Evolutionary conservation across 805 yeast genomes (phyloP).

Genomic region (Metschnikowia continentalis): DNA sequence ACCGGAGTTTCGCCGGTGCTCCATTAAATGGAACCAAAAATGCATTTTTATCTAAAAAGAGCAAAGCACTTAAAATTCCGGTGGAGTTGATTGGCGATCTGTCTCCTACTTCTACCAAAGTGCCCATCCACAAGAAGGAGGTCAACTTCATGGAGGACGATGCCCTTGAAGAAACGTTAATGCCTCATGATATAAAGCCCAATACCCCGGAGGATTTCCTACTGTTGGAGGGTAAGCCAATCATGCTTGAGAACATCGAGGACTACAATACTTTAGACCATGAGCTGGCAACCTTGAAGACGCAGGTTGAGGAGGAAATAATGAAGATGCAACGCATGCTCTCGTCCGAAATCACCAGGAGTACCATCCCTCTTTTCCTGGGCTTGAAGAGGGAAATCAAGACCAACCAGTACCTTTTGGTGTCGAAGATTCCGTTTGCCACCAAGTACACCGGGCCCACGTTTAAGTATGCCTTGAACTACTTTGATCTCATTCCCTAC

Average conservation of each 20-base stretch:
- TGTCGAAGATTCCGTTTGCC: constrained; percentile 11
- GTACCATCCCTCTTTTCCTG: constrained; percentile 17
- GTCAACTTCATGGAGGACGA: constrained; percentile 29
- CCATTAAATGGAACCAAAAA: constrained; percentile 30
- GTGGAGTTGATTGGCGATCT: constrained; percentile 39
- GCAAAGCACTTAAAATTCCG: constrained; percentile 21
- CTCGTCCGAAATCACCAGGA: constrained; percentile 24
- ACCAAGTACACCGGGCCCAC: constrained; percentile 17
- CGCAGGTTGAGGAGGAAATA: constrained; percentile 26
- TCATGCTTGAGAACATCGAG: constrained; percentile 26
- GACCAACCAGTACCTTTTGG: constrained; percentile 27
- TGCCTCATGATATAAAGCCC: constrained; percentile 17
- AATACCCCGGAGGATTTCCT: constrained; percentile 11
- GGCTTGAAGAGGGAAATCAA: constrained; percentile 17
- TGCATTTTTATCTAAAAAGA: constrained; percentile 14
- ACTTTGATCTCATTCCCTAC: constrained; percentile 34
- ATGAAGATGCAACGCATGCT: constrained; percentile 23
- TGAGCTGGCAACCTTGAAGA: constrained; percentile 17
- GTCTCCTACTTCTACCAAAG: constrained; percentile 24
- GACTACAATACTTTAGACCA: constrained; percentile 22
- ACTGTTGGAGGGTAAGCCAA: constrained; percentile 19
- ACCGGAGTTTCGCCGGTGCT: constrained; percentile 34
- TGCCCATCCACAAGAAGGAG: constrained; percentile 34
- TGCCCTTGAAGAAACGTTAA: constrained; percentile 15
- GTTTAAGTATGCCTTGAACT: constrained; percentile 26